These are phyloP conservation scores for Ottelia alismoides DNA, from an alignment of 106 monocot species.

Conservation along the genomic window DNA sequence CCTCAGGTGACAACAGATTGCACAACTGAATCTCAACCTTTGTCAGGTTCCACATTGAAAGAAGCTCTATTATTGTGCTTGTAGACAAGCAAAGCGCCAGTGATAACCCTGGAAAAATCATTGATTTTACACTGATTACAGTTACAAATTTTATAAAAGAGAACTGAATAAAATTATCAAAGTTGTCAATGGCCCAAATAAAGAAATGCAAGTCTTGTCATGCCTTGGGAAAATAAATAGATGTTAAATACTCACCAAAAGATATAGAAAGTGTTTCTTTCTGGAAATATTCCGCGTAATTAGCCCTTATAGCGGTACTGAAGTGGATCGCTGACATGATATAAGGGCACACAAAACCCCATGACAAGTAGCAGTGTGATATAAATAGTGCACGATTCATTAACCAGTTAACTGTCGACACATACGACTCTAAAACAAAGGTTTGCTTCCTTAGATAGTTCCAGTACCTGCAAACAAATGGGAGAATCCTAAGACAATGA, in stretches of 20 bases:
- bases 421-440: slow-evolving; percentile 95
- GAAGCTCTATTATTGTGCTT: slow-evolving; percentile 78
- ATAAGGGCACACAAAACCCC: slow-evolving; percentile 84
- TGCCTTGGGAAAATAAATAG: no score
- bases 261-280: slow-evolving; percentile 37
- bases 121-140: no score
- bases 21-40: slow-evolving; percentile 86
- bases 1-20: slow-evolving; percentile 91
- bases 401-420: slow-evolving; percentile 77
- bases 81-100: slow-evolving; percentile 39
- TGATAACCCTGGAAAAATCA: slow-evolving; percentile 32
- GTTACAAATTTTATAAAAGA: not conserved
- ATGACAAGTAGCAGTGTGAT: slow-evolving; percentile 84
- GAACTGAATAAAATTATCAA: no score
- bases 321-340: slow-evolving; percentile 73
- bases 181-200: no score
- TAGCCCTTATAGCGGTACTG: slow-evolving; percentile 49
- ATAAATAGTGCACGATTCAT: slow-evolving; percentile 97
- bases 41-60: slow-evolving; percentile 97
- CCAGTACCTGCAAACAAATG: slow-evolving; percentile 73
- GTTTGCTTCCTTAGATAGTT: slow-evolving; percentile 99
- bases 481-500: no score
- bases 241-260: slow-evolving; percentile 68
- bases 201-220: no score
- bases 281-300: slow-evolving; percentile 28